A percentile compares a stretch with the other conserved stretches of the same genome.
Conservation (phyloP, 2,329 filamentous ascomycete species). For the Paracoccidioides brasiliensis region DNA sequence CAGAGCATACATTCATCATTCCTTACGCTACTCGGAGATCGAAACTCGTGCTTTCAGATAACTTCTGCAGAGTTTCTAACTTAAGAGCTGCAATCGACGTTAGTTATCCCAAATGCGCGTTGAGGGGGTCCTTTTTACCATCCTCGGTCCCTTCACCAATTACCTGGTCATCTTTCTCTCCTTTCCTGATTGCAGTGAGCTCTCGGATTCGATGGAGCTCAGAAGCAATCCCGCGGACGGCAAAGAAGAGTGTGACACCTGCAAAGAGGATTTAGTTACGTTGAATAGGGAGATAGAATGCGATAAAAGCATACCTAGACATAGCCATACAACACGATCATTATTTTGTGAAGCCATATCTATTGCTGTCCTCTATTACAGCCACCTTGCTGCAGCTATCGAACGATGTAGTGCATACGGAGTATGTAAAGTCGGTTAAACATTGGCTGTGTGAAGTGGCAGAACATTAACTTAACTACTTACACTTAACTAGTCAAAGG, state of each 20-base stretch:
- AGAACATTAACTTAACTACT: slow-evolving; percentile 22
- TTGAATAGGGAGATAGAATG: neutral
- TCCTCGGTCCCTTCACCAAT: slow-evolving; percentile 66
- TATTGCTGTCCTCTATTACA: neutral
- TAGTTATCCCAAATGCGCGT: slow-evolving; percentile 9
- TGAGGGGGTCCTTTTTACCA: slow-evolving; percentile 20
- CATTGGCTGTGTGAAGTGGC: slow-evolving; percentile 15
- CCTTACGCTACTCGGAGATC: slow-evolving; percentile 57
- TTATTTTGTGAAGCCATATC: slow-evolving; percentile 24
- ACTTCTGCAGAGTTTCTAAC: slow-evolving; percentile 51
- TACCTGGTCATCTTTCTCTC: slow-evolving; percentile 55
- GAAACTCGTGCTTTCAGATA: slow-evolving; percentile 58
- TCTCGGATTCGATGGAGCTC: slow-evolving; percentile 30
- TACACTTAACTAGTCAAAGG: slow-evolving; percentile 11
- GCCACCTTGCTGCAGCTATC: neutral
- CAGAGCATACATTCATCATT: slow-evolving; percentile 39
- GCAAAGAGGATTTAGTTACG: slow-evolving; percentile 3
- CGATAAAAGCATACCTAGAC: slow-evolving; percentile 19
- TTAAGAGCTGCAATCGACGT: slow-evolving; percentile 39
- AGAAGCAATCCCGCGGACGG: slow-evolving; percentile 44
- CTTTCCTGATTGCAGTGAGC: slow-evolving; percentile 48
- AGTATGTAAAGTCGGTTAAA: neutral
- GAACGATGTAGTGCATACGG: neutral
- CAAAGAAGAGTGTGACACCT: slow-evolving; percentile 36
- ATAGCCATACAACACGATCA: slow-evolving; percentile 28